Percentiles rank a stretch among this genome's conserved stretches.
These are phyloP conservation scores for Osmanthus fragrans DNA, from an alignment of 257 asterid genomes.

Conservation along the genomic window DNA sequence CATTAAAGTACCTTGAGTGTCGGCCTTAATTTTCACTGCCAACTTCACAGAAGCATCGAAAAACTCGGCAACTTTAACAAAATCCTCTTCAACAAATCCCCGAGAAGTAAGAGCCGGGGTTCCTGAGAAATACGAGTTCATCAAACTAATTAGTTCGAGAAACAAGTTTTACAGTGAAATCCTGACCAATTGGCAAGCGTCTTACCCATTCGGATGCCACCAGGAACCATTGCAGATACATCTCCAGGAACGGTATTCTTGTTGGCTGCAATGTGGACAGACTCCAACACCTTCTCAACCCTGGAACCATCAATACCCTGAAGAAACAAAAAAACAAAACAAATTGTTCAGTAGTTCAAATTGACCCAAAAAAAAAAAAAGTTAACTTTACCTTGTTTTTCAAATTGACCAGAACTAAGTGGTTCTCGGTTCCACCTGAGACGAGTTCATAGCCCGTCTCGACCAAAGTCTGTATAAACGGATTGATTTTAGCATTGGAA, in stretches of 20 bases:
- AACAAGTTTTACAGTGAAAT: background rate
- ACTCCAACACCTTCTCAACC: slow-evolving; percentile 84
- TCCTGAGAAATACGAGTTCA: slow-evolving; percentile 40
- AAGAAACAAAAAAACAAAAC: no score
- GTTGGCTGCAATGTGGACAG: slow-evolving; percentile 88
- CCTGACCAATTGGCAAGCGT: background rate
- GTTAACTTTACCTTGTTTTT: slow-evolving; percentile 54
- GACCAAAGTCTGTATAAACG: slow-evolving; percentile 37
- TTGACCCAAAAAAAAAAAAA: no score
- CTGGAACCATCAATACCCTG: slow-evolving; percentile 88
- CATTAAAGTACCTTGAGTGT: slow-evolving; percentile 41
- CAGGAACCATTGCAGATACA: slow-evolving; percentile 95
- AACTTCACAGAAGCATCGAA: slow-evolving; percentile 63
- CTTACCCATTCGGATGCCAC: slow-evolving; percentile 93
- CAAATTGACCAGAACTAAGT: slow-evolving; percentile 76
- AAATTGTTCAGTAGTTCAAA: no score
- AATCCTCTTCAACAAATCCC: slow-evolving; percentile 83
- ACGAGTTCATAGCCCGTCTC: slow-evolving; percentile 74
- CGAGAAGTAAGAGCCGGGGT: slow-evolving; percentile 93
- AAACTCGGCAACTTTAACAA: slow-evolving; percentile 54
- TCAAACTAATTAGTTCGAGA: background rate
- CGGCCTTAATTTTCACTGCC: slow-evolving; percentile 57
- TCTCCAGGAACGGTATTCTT: slow-evolving; percentile 95
- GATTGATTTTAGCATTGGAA: no score
- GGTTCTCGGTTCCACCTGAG: slow-evolving; percentile 92